A percentile compares a stretch with the other conserved stretches of the same genome.
Evolutionary conservation across 2,329 filamentous ascomycete species (phyloP).

Genomic region (Scytalidium lignicola): DNA sequence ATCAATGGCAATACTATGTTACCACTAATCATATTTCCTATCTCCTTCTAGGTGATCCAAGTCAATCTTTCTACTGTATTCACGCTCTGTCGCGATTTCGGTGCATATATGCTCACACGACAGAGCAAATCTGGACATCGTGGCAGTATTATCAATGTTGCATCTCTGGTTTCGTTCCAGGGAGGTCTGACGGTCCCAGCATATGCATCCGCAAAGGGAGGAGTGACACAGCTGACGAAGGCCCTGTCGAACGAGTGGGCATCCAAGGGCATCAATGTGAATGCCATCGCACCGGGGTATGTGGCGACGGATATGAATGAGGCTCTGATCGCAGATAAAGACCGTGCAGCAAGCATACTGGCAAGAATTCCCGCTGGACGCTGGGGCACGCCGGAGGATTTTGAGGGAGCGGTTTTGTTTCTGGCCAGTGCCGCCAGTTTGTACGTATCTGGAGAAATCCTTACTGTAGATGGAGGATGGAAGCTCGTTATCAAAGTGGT

Average conservation of each 20-base stretch:
- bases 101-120: constrained; percentile 68
- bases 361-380: constrained; percentile 73
- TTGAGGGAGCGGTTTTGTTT: constrained; percentile 73
- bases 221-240: constrained; percentile 80
- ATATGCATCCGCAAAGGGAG: constrained; percentile 82
- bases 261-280: constrained; percentile 67
- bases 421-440: constrained; percentile 41
- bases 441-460: constrained; percentile 6
- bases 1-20: background rate
- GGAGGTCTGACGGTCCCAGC: constrained; percentile 85
- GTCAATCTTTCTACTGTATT: constrained; percentile 80
- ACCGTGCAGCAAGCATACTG: constrained; percentile 64
- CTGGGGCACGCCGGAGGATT: constrained; percentile 81
- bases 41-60: constrained; percentile 57
- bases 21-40: background rate
- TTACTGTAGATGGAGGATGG: constrained; percentile 7
- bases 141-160: constrained; percentile 80
- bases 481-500: constrained; percentile 68
- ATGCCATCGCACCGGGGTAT: constrained; percentile 81
- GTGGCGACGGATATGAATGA: constrained; percentile 86
- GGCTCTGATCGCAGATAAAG: constrained; percentile 66
- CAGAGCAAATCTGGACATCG: constrained; percentile 45
- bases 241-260: constrained; percentile 81
- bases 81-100: constrained; percentile 66
- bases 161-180: constrained; percentile 81